phyloP scores from a whole-genome alignment of 768 basidiomycete genomes.

The Trametes cubensis region DNA sequence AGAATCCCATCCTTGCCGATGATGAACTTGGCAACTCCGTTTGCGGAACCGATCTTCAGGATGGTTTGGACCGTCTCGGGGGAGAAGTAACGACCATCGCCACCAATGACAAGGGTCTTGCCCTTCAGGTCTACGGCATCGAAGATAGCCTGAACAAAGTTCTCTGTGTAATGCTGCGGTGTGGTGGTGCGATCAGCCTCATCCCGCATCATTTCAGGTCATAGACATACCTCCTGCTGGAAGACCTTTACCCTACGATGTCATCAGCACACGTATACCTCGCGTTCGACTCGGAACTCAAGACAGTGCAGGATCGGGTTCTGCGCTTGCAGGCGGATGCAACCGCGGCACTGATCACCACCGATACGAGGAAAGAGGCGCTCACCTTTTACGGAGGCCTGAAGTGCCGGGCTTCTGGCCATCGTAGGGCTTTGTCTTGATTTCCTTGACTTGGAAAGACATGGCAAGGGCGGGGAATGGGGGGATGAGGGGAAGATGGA shows the following conservation, averaged over 20 bases:
- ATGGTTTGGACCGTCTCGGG: slow-evolving; percentile 88
- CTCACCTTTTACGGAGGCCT: slow-evolving; percentile 91
- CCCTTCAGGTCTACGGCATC: slow-evolving; percentile 83
- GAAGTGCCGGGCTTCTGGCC: slow-evolving; percentile 99
- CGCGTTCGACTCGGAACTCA: too few species aligned
- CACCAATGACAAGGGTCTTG: slow-evolving; percentile 90
- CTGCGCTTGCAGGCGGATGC: background rate
- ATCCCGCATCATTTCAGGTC: slow-evolving; percentile 25
- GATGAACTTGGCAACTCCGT: slow-evolving; percentile 90
- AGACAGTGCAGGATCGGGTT: too few species aligned
- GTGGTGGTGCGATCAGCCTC: slow-evolving; percentile 25
- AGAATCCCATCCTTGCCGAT: slow-evolving; percentile 90
- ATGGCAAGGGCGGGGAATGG: slow-evolving; percentile 33
- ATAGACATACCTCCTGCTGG: slow-evolving; percentile 77
- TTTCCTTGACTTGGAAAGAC: slow-evolving; percentile 58
- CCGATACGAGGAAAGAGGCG: slow-evolving; percentile 15
- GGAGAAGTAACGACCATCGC: slow-evolving; percentile 94
- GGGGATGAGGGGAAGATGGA: slow-evolving; percentile 11
- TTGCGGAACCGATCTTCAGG: slow-evolving; percentile 91
- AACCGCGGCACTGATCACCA: slow-evolving; percentile 24
- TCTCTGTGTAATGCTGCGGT: slow-evolving; percentile 93
- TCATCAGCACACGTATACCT: slow-evolving; percentile 10
- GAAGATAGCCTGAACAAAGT: slow-evolving; percentile 94
- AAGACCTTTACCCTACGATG: slow-evolving; percentile 88
- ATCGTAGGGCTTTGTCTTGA: slow-evolving; percentile 84